phyloP scores from a whole-genome alignment of 2,329 filamentous ascomycete genomes.

The Cladorrhinum sp. region DNA sequence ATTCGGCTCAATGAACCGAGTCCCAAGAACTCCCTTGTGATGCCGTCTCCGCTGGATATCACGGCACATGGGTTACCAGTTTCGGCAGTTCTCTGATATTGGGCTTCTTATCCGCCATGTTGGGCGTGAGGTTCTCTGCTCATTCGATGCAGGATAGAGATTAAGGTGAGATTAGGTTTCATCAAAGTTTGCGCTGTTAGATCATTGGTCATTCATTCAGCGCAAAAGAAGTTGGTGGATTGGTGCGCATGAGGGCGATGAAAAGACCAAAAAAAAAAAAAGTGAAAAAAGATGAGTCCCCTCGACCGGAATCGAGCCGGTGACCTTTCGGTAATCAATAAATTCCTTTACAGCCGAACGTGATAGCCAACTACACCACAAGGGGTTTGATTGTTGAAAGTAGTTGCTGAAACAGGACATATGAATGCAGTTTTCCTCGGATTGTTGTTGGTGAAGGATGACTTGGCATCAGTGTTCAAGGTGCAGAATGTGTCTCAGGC shows the following conservation, averaged over 20 bases:
- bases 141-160: no score
- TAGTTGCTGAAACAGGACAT: neutral
- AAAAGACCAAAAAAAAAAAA: neutral
- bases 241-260: neutral
- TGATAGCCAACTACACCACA: conserved; percentile 13
- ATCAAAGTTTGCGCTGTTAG: no score
- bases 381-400: conserved; percentile 6
- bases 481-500: neutral
- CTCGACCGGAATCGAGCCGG: conserved; percentile 12
- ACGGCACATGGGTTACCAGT: no score
- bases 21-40: no score
- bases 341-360: conserved; percentile 13
- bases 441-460: neutral
- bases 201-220: neutral
- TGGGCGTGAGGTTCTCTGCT: no score
- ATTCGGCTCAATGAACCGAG: no score
- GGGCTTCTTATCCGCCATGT: no score
- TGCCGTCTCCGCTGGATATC: no score
- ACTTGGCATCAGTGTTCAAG: neutral
- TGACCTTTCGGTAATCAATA: conserved; percentile 13
- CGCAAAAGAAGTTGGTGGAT: neutral
- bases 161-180: no score
- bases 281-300: conserved; percentile 1
- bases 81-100: no score
- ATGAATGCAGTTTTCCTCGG: neutral